Percentiles rank a stretch among this genome's conserved stretches.
Conservation (phyloP, 2,329 filamentous ascomycete species). For the Ophiostoma perfectum region DNA sequence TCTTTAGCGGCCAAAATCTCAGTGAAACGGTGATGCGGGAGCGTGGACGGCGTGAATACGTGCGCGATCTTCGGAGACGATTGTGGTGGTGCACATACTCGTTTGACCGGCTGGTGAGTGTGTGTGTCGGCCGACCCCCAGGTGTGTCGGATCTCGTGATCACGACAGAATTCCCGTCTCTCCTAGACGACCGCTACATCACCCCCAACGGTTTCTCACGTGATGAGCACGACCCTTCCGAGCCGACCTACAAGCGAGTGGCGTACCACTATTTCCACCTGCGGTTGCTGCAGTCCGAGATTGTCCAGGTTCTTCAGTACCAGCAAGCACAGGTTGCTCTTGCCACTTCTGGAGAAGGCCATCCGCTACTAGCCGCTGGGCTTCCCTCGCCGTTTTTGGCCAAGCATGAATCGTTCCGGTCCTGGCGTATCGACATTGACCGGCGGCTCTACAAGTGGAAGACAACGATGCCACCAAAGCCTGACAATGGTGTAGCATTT, state of each 20-base stretch:
- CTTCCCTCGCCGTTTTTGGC: constrained; percentile 80
- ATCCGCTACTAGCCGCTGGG: constrained; percentile 66
- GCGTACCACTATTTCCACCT: constrained; percentile 89
- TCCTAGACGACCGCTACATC: constrained; percentile 83
- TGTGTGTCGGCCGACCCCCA: constrained; percentile 87
- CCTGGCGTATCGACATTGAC: constrained; percentile 86
- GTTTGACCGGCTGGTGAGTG: constrained; percentile 88
- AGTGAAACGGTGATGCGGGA: constrained; percentile 41
- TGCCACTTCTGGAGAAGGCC: constrained; percentile 58
- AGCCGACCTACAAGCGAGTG: constrained; percentile 82
- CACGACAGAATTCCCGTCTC: constrained; percentile 87
- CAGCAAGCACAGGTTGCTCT: constrained; percentile 80
- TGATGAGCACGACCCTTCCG: constrained; percentile 50
- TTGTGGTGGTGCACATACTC: constrained; percentile 98
- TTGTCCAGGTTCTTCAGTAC: constrained; percentile 87
- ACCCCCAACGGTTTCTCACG: constrained; percentile 69
- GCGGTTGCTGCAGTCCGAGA: constrained; percentile 85
- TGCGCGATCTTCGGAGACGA: constrained; percentile 76
- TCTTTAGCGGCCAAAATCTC: constrained; percentile 50
- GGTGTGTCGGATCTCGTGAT: constrained; percentile 95
- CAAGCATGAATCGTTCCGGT: constrained; percentile 76
- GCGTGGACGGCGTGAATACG: constrained; percentile 71
- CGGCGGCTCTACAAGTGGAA: constrained; percentile 81
- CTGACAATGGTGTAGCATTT: constrained; percentile 81
- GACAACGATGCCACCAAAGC: constrained; percentile 67